These are phyloP conservation scores for Umbilicus rupestris DNA, from an alignment of 164 flowering plant species.

Conservation along the genomic window DNA sequence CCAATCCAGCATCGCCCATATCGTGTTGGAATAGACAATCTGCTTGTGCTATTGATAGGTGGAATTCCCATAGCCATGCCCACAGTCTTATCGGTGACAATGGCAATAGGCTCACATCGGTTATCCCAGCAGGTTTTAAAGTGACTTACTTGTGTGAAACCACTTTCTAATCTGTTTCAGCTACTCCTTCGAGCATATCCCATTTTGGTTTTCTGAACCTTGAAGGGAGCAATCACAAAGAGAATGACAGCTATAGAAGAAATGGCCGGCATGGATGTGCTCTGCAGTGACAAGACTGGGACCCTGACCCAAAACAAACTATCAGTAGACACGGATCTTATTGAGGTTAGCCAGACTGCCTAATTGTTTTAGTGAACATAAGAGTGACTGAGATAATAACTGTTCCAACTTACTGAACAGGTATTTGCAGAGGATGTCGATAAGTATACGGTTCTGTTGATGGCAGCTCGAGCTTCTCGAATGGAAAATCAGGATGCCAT, in stretches of 20 bases:
- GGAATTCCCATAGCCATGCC: conserved; percentile 84
- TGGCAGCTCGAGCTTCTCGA: conserved; percentile 53
- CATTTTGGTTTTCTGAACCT: neutral
- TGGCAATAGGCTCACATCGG: conserved; percentile 75
- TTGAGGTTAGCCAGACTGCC: conserved; percentile 45
- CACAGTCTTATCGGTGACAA: conserved; percentile 63
- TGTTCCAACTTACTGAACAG: conserved; percentile 18
- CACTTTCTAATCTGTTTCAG: neutral
- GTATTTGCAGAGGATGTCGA: conserved; percentile 54
- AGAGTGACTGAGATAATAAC: neutral
- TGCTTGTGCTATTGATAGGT: conserved; percentile 60
- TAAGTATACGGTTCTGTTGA: conserved; percentile 34
- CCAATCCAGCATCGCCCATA: conserved; percentile 53
- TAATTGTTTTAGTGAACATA: neutral
- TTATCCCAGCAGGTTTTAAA: conserved; percentile 49
- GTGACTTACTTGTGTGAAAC: neutral
- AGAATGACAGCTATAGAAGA: conserved; percentile 98
- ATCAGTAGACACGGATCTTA: conserved; percentile 72
- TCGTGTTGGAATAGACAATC: conserved; percentile 63
- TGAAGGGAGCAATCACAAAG: conserved; percentile 88
- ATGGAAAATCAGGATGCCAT: conserved; percentile 54
- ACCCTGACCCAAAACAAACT: conserved; percentile 82
- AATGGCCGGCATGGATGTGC: conserved; percentile 98
- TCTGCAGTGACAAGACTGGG: conserved; percentile 92
- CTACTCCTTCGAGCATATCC: neutral